phyloP scores from a whole-genome alignment of 1,284 basidiomycete genomes.

The Leccinum pachyderme region DNA sequence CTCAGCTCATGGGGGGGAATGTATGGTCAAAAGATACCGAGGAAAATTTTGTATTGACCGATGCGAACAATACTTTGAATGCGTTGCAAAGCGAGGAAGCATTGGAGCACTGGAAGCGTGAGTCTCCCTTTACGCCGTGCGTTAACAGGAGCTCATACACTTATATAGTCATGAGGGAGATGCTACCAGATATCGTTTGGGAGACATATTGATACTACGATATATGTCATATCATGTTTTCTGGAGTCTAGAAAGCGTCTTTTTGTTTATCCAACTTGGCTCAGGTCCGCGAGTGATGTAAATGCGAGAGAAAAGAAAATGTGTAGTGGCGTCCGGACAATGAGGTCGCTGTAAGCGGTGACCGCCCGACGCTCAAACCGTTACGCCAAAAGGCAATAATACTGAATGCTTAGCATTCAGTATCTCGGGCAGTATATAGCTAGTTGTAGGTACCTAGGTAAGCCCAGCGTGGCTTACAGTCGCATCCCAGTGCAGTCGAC shows the following conservation, averaged over 20 bases:
- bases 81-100: constrained; percentile 61
- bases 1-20: constrained; percentile 42
- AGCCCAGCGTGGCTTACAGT: too few species aligned
- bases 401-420: too few species aligned
- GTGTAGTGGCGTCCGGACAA: neutral
- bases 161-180: constrained; percentile 38
- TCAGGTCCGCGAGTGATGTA: neutral
- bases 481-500: too few species aligned
- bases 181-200: constrained; percentile 38
- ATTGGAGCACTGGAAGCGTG: constrained; percentile 75
- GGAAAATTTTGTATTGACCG: constrained; percentile 51
- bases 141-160: constrained; percentile 7
- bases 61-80: constrained; percentile 57
- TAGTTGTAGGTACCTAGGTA: too few species aligned
- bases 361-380: too few species aligned
- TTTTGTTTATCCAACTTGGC: neutral
- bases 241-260: neutral
- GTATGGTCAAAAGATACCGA: constrained; percentile 37
- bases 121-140: constrained; percentile 28
- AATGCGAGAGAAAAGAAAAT: neutral
- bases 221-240: neutral
- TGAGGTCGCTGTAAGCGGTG: too few species aligned
- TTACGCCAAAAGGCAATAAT: too few species aligned
- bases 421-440: too few species aligned
- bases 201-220: constrained; percentile 32